Evolutionary conservation across 345 rosid genomes (phyloP).

Genomic region (Salix exigua): DNA sequence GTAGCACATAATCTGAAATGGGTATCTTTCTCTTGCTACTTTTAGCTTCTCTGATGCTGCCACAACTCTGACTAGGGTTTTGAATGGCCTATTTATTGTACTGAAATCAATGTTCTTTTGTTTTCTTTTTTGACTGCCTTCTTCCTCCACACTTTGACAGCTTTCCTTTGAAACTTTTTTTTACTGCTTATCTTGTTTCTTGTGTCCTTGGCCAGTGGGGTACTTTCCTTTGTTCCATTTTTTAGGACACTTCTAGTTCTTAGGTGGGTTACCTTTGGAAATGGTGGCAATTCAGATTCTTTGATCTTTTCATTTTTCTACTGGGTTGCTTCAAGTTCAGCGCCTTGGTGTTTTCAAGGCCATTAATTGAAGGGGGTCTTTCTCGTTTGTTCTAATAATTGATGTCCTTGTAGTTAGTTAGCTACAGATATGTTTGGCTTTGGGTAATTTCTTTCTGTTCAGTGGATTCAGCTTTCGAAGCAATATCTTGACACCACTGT

Average conservation of each 20-base stretch:
- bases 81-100: slow-evolving; percentile 44
- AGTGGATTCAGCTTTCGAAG: slow-evolving; percentile 23
- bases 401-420: neutral
- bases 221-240: slow-evolving; percentile 21
- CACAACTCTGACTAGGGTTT: slow-evolving; percentile 68
- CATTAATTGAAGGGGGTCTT: slow-evolving; percentile 17
- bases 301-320: slow-evolving; percentile 23
- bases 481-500: slow-evolving; percentile 4
- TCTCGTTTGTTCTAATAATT: slow-evolving; percentile 10
- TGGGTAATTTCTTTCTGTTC: neutral
- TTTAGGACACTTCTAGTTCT: slow-evolving; percentile 24
- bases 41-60: slow-evolving; percentile 35
- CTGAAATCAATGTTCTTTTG: slow-evolving; percentile 59
- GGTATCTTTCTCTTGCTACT: slow-evolving; percentile 67
- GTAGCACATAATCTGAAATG: slow-evolving; percentile 73
- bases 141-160: slow-evolving; percentile 23
- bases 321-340: slow-evolving; percentile 14
- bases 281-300: slow-evolving; percentile 21
- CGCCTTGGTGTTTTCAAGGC: slow-evolving; percentile 18
- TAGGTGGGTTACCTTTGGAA: slow-evolving; percentile 30
- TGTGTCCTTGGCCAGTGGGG: slow-evolving; percentile 19
- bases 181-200: slow-evolving; percentile 16
- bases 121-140: slow-evolving; percentile 55
- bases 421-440: slow-evolving; percentile 3
- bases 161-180: slow-evolving; percentile 29